phyloP scores from a whole-genome alignment of 2,329 filamentous ascomycete genomes.

The Ophiosphaerella narmari region DNA sequence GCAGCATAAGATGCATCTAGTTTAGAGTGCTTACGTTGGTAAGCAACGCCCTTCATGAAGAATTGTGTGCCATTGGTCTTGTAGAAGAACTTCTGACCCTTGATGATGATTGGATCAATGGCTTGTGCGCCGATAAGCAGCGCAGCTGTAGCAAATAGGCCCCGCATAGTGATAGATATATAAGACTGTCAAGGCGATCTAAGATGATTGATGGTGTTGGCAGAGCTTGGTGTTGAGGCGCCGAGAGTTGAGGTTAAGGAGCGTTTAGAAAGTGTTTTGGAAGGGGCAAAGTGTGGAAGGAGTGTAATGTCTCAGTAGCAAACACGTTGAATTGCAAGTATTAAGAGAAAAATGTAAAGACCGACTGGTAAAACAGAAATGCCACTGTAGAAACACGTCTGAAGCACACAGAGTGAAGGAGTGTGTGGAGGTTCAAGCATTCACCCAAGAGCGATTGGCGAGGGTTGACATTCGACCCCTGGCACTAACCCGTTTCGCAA shows the following conservation, averaged over 20 bases:
- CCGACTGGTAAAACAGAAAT: conserved; percentile 36
- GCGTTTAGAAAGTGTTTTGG: conserved; percentile 17
- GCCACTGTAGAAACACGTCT: conserved; percentile 36
- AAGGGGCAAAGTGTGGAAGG: conserved; percentile 19
- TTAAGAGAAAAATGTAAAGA: conserved; percentile 33
- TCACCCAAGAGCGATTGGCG: conserved; percentile 28
- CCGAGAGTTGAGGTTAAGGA: conserved; percentile 22
- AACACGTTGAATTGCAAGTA: conserved; percentile 20
- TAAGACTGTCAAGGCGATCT: conserved; percentile 19
- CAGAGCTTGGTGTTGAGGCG: conserved; percentile 24
- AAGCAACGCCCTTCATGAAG: conserved; percentile 91
- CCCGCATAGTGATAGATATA: conserved; percentile 57
- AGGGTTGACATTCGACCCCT: conserved; percentile 26
- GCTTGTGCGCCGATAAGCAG: conserved; percentile 59
- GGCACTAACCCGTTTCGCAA: conserved; percentile 32
- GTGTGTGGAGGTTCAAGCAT: conserved; percentile 30
- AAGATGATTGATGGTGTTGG: conserved; percentile 33
- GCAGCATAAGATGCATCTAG: not conserved
- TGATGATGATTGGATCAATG: conserved; percentile 69
- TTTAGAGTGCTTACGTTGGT: conserved; percentile 65
- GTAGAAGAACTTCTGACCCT: conserved; percentile 90
- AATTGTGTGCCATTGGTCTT: conserved; percentile 78
- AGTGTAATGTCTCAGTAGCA: conserved; percentile 32
- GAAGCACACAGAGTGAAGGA: conserved; percentile 40
- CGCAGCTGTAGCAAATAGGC: conserved; percentile 55